Evolutionary conservation across 768 basidiomycete species (phyloP), one percentile per base, ranked within the genome.

Genomic region (Lactarius hatsudake): DNA sequence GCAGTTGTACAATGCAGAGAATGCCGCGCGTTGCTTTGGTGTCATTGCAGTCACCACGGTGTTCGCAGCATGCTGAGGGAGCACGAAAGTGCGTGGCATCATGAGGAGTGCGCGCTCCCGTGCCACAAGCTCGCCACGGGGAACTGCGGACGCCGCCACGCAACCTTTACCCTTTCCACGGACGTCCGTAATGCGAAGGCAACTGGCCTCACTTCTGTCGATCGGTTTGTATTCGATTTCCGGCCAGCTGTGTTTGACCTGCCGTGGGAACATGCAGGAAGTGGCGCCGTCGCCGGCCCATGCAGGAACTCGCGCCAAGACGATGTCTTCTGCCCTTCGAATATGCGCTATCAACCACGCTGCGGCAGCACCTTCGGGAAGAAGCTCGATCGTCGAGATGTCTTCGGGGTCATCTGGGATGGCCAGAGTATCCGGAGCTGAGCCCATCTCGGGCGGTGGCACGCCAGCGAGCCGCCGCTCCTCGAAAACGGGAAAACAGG

Each of bases 81-180:
- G 9, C 12, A 28, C 2, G 10, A 43, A 64, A 53, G 65, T 61
- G 4, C 18, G 56, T 51, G 56, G 59, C 64, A 63, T 43, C 7
- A 81, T 64, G 38, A 80, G 67, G 38, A 81, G 71, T 0, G 79
- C 78, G 3, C 79, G 76, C 59, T 82, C 80, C n/a, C 66, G 69
- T 5, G 78, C 68, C 58, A 81, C 75, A 20, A 76, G 65, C 13
- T 80, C 77, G 58, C 76, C 77, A 5, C 61, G 43, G 13, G 71
- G 66, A 59, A 80, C 71, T 12, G 72, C 62, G 26, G 67, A 67
- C 2, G 72, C 74, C 13, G 78, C 77, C 68, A 79, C 75, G 30
- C 78, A 69, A 7, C 78, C 79, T 13, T 66, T 38, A 0, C 79
- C 80, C 45, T 72, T 71, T 38, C 53, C 55, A 13, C 59, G 60